Base-by-base conservation (phyloP, 805 yeast genomes). In the Scheffersomyces lignosus region DNA sequence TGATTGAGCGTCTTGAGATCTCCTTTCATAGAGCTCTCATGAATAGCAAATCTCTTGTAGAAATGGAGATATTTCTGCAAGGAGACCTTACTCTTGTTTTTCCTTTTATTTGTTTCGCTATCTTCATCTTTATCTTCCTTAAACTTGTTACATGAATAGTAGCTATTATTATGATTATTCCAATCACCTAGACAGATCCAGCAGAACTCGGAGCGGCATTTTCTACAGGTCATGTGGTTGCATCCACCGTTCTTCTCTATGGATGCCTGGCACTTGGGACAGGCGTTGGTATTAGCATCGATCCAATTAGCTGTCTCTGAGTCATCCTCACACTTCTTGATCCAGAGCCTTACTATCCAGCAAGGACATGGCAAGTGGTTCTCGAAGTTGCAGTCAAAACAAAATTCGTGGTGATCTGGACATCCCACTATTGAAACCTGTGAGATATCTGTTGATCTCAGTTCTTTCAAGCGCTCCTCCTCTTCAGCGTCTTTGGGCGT, bases 231-330 rank as follows among this genome's bases (percentile, higher is more conserved):
- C 96, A 93, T 91, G 62, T 93, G 99, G 61, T 91, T 91, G 64
- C 99, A 93, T 0, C 99, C 99, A 15, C 97, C 98, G 55, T 85
- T 85, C 52, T 91, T 89, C 56, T 93, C 97, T 44, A 91, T 93
- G 18, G 80, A 68, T 1, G 88, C 67, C 7, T 66, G 65, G 65
- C 99, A 93, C 52, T 78, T 77, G 0, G 96, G 95, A 59, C 99
- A 93, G 30, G 77, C 76, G 48, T 87, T 83, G 1, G 99, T 88
- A 57, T 91, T 82, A 3, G 84, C 80, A 3, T 79, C 71, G 16
- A 93, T 81, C 97, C 98, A 93, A 51, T 83, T 78, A 2, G 82
- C 74, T 12, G 96, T 88, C 49, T 87, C 96, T 0, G 93, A 80
- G 55, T 93, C 98, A 54, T 88, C 93, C 42, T 73, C 73, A 45